Percentiles rank a stretch among this genome's conserved stretches.
These are phyloP conservation scores for Rhodofomes roseus DNA, from an alignment of 1,284 basidiomycete genomes.

Conservation along the genomic window DNA sequence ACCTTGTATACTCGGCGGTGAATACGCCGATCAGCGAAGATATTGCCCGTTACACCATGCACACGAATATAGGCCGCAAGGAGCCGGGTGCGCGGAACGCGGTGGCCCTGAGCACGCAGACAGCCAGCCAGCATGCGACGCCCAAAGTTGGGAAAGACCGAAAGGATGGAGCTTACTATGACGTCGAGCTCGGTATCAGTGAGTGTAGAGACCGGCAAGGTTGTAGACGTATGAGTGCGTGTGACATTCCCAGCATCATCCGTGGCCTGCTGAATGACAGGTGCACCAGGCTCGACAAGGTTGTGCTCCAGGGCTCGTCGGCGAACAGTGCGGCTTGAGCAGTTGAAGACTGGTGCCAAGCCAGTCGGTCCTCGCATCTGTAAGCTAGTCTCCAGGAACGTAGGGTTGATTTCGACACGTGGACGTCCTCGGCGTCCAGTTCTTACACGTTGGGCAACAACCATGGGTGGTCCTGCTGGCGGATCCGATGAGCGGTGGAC, in stretches of 20 bases:
- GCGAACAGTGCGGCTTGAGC: slow-evolving; percentile 25
- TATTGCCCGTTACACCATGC: slow-evolving; percentile 13
- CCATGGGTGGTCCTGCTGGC: slow-evolving; percentile 10
- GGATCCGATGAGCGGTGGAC: slow-evolving; percentile 19
- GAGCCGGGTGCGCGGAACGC: slow-evolving; percentile 12
- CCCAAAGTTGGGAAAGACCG: slow-evolving; percentile 22
- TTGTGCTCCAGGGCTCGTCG: slow-evolving; percentile 28
- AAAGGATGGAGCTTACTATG: slow-evolving; percentile 12
- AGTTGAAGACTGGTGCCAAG: slow-evolving; percentile 20
- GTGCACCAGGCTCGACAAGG: slow-evolving; percentile 25
- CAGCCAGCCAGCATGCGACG: slow-evolving; percentile 21
- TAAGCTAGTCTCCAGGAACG: slow-evolving; percentile 23
- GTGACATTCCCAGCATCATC: not conserved
- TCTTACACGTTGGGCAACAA: slow-evolving; percentile 7
- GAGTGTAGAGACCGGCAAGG: slow-evolving; percentile 4
- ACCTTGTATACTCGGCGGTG: slow-evolving; percentile 20
- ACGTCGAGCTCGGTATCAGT: slow-evolving; percentile 19
- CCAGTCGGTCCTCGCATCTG: slow-evolving; percentile 23
- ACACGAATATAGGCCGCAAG: slow-evolving; percentile 14
- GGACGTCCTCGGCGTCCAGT: slow-evolving; percentile 26
- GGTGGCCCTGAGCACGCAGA: slow-evolving; percentile 11
- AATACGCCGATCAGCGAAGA: slow-evolving; percentile 16
- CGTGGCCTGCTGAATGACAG: slow-evolving; percentile 16
- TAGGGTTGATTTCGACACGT: slow-evolving; percentile 23
- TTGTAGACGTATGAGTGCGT: not conserved